These are phyloP conservation scores for Conoideocrella luteorostrata DNA, from an alignment of 2,329 filamentous ascomycete species.

Conservation along the genomic window DNA sequence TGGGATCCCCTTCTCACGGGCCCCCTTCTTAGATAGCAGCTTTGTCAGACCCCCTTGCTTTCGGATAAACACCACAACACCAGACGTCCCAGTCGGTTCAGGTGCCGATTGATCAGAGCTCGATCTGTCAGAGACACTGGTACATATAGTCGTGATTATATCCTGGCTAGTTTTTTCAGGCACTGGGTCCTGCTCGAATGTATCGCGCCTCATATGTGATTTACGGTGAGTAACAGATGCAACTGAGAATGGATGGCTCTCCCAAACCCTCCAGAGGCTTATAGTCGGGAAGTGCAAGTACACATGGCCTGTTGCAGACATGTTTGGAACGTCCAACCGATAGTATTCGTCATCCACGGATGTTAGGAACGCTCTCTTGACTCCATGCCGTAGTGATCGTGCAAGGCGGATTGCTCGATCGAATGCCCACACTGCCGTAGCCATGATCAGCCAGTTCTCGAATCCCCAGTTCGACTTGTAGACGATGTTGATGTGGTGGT, in stretches of 20 bases:
- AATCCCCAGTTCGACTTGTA: conserved; percentile 37
- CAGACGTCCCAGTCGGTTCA: not conserved
- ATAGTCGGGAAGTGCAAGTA: conserved; percentile 22
- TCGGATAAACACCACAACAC: conserved; percentile 7
- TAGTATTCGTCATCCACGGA: conserved; percentile 19
- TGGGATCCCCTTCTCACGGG: conserved; percentile 10
- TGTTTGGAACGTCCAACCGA: conserved; percentile 19
- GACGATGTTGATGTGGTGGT: conserved; percentile 30
- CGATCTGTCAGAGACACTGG: not conserved
- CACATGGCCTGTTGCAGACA: conserved; percentile 18
- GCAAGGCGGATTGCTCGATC: conserved; percentile 16
- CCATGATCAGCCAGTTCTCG: conserved; percentile 24
- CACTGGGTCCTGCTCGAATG: no score
- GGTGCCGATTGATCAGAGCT: not conserved
- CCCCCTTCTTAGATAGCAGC: conserved; percentile 1
- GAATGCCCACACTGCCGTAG: conserved; percentile 19
- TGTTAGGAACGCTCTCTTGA: conserved; percentile 16
- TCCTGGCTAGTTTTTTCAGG: not conserved
- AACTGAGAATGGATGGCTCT: conserved; percentile 25
- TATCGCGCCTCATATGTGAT: no score
- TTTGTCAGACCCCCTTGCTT: conserved; percentile 8
- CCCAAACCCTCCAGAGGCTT: conserved; percentile 20
- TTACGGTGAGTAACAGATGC: conserved; percentile 5
- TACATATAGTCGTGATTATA: not conserved
- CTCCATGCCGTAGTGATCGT: conserved; percentile 13